Percentiles rank a stretch among this genome's conserved stretches.
Conservation (phyloP, 441 rosid genomes). For the Adansonia rubrostipa region DNA sequence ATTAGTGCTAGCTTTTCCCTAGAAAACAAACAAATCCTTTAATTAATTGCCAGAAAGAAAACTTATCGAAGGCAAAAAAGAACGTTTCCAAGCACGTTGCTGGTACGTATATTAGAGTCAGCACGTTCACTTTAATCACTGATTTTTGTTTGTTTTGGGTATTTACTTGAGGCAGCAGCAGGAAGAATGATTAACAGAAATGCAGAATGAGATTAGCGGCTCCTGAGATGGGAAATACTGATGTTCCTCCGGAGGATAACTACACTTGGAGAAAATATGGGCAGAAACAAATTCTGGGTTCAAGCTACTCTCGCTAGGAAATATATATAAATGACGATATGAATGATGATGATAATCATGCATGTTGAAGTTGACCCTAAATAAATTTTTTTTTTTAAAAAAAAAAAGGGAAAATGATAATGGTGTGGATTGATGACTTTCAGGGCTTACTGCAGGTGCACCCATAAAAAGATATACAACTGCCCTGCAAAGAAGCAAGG, state of each 20-base stretch:
- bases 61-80: no score
- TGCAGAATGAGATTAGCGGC: conserved; percentile 52
- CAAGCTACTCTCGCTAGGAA: conserved; percentile 69
- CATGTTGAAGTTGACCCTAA: not conserved
- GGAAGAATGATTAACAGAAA: conserved; percentile 46
- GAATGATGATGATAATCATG: not conserved
- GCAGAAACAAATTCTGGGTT: conserved; percentile 81
- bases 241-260: conserved; percentile 82
- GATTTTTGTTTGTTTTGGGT: not conserved
- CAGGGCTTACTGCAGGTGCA: conserved; percentile 86
- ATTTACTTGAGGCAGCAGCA: conserved; percentile 36
- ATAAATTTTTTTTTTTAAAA: not conserved
- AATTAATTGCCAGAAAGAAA: no score
- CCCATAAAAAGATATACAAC: conserved; percentile 76
- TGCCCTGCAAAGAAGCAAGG: conserved; percentile 91
- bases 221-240: conserved; percentile 64
- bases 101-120: no score
- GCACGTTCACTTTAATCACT: no score
- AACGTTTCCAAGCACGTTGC: conserved; percentile 2
- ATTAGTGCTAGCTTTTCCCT: no score
- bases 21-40: no score
- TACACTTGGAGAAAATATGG: conserved; percentile 92
- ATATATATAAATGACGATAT: no score
- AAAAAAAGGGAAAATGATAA: not conserved
- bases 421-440: not conserved